A percentile compares a stretch with the other conserved stretches of the same genome.
These are phyloP conservation scores for Rhizopus delemar DNA, from an alignment of 371 early-diverging fungal genomes.

Conservation along the genomic window DNA sequence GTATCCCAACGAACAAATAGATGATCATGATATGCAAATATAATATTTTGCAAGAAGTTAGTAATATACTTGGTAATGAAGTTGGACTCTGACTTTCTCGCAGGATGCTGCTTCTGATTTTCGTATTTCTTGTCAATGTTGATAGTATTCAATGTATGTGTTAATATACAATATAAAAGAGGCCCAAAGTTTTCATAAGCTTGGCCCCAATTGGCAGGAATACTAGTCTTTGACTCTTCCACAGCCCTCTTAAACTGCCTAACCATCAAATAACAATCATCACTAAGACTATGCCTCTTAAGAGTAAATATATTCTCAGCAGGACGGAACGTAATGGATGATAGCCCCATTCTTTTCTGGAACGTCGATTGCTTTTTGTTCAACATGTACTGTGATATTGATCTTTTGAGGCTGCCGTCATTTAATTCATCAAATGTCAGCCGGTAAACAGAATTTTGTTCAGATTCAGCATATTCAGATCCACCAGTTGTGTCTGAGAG, in stretches of 20 bases:
- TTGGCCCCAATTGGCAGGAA: slow-evolving; percentile 7
- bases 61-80: no score
- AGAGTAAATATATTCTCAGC: slow-evolving; percentile 8
- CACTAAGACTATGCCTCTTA: slow-evolving; percentile 6
- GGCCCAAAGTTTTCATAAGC: slow-evolving; percentile 5
- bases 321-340: slow-evolving; percentile 8
- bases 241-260: slow-evolving; percentile 10
- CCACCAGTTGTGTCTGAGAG: slow-evolving; percentile 4
- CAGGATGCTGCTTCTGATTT: slow-evolving; percentile 11
- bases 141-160: slow-evolving; percentile 10
- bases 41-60: no score
- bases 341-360: slow-evolving; percentile 8
- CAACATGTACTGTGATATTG: slow-evolving; percentile 9
- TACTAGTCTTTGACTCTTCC: slow-evolving; percentile 13
- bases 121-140: slow-evolving; percentile 9
- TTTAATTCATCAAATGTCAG: slow-evolving; percentile 11
- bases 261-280: slow-evolving; percentile 10
- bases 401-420: slow-evolving; percentile 7
- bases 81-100: slow-evolving; percentile 7
- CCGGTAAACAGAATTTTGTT: slow-evolving; percentile 7
- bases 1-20: no score
- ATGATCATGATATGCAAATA: no score
- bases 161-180: slow-evolving; percentile 10
- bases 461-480: slow-evolving; percentile 7
- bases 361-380: slow-evolving; percentile 12